Evolutionary conservation across 2,329 filamentous ascomycete genomes (phyloP).

Genomic region (Aplosporella prunicola): DNA sequence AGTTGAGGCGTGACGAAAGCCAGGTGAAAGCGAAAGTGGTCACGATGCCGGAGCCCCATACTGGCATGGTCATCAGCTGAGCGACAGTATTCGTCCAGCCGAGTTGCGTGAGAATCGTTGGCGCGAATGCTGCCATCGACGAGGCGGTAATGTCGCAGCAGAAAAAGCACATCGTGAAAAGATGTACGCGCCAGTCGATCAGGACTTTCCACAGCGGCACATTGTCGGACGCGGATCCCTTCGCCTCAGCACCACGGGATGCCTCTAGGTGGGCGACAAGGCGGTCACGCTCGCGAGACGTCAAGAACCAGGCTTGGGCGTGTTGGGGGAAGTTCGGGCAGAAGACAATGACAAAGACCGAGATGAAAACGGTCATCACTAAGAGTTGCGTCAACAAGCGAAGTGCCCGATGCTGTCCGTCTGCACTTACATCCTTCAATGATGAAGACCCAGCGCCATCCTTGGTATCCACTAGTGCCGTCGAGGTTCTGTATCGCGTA

Average conservation of each 20-base stretch:
- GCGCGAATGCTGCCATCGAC: conserved; percentile 34
- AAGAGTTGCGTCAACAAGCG: not conserved
- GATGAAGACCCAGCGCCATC: conserved; percentile 28
- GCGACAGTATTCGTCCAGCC: conserved; percentile 52
- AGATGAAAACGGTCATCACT: conserved; percentile 3
- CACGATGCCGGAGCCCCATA: conserved; percentile 17
- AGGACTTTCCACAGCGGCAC: conserved; percentile 11
- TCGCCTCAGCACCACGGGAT: conserved; percentile 19
- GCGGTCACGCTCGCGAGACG: not conserved
- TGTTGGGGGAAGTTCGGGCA: not conserved
- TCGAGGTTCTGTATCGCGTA: conserved; percentile 53
- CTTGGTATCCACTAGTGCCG: conserved; percentile 34
- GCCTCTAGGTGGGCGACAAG: not conserved
- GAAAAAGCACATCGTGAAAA: conserved; percentile 28
- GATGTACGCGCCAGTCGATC: conserved; percentile 34
- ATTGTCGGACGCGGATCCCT: conserved; percentile 11
- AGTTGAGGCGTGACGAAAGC: conserved; percentile 50
- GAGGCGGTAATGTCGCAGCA: conserved; percentile 27
- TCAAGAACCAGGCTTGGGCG: conserved; percentile 1
- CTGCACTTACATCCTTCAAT: conserved; percentile 17
- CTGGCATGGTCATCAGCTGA: conserved; percentile 47
- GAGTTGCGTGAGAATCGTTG: conserved; percentile 55
- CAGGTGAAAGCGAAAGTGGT: conserved; percentile 36
- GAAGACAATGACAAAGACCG: not conserved
- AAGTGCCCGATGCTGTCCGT: not conserved